Percentiles rank a stretch among this genome's conserved stretches.
These are phyloP conservation scores for Athelia sp. DNA, from an alignment of 1,284 basidiomycete species.

Conservation along the genomic window DNA sequence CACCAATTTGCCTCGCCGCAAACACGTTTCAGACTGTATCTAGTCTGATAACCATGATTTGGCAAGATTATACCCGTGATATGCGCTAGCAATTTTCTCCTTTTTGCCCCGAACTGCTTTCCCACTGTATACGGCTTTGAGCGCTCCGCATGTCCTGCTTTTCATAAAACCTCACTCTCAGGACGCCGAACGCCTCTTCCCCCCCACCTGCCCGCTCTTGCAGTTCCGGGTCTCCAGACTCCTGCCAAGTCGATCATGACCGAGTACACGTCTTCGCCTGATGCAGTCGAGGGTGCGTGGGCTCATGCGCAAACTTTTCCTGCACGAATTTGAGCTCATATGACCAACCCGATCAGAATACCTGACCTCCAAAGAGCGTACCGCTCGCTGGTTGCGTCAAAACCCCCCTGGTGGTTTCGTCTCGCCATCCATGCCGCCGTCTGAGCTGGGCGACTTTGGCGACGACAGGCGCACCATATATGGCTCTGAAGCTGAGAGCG, in stretches of 20 bases:
- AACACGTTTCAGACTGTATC: neutral
- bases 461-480: neutral
- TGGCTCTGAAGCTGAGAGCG: neutral
- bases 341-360: neutral
- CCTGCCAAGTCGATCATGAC: neutral
- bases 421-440: neutral
- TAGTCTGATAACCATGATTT: neutral
- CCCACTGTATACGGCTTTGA: neutral
- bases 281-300: neutral
- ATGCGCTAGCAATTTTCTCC: neutral
- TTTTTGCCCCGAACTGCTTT: too few species aligned
- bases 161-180: neutral
- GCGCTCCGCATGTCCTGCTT: neutral
- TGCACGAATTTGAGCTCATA: neutral
- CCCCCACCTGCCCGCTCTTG: neutral
- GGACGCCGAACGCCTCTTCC: neutral
- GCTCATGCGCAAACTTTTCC: neutral
- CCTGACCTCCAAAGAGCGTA: neutral
- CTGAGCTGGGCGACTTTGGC: neutral
- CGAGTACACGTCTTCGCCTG: constrained; percentile 1
- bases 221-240: neutral
- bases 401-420: neutral
- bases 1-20: neutral
- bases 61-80: neutral
- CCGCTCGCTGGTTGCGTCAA: neutral